phyloP scores from a whole-genome alignment of 257 asterid species.

The Misopates orontium region DNA sequence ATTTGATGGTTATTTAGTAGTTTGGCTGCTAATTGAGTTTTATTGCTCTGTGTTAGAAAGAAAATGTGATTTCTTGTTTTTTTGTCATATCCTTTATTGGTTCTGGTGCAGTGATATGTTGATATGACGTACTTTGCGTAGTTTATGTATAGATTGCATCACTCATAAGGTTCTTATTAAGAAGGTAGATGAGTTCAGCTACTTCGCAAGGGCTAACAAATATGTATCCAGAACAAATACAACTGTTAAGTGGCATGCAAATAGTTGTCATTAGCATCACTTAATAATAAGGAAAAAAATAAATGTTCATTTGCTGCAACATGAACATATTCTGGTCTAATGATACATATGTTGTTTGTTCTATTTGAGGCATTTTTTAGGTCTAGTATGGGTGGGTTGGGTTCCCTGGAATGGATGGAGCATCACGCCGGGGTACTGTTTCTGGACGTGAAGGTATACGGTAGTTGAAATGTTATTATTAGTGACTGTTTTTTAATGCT shows the following conservation, averaged over 20 bases:
- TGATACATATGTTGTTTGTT: slow-evolving; percentile 42
- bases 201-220: not conserved
- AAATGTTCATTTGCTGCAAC: slow-evolving; percentile 6
- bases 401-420: slow-evolving; percentile 76
- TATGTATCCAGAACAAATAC: slow-evolving; percentile 1
- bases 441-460: slow-evolving; percentile 96
- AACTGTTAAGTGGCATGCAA: slow-evolving; percentile 19
- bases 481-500: not conserved
- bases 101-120: too few species aligned
- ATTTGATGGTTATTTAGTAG: not conserved
- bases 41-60: not conserved
- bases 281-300: slow-evolving; percentile 17
- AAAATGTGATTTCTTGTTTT: too few species aligned
- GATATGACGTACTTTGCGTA: not conserved
- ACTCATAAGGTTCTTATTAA: not conserved
- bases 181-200: slow-evolving; percentile 12
- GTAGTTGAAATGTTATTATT: slow-evolving; percentile 52
- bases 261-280: slow-evolving; percentile 4
- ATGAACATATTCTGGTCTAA: slow-evolving; percentile 25
- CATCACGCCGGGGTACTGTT: slow-evolving; percentile 77
- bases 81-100: too few species aligned
- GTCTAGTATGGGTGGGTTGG: slow-evolving; percentile 86
- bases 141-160: not conserved
- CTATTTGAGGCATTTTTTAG: slow-evolving; percentile 97
- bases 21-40: not conserved